These are phyloP conservation scores for Saccharomyces hybrid DNA, from an alignment of 1,139 yeast species.

Conservation along the genomic window DNA sequence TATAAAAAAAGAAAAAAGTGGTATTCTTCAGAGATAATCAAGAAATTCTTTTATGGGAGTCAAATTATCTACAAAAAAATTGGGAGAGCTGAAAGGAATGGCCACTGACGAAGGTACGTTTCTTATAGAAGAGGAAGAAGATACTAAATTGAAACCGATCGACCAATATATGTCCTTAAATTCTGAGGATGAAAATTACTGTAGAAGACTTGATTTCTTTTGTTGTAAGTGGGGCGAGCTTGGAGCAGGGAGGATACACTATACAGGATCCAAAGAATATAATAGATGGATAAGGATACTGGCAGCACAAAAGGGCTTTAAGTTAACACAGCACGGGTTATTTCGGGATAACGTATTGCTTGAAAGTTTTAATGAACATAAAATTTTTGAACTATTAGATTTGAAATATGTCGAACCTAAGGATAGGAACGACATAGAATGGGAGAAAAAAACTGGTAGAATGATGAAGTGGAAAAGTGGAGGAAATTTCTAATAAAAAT, in stretches of 20 bases:
- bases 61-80: constrained; percentile 15
- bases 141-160: constrained; percentile 9
- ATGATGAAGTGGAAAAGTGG: background rate
- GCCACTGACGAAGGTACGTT: constrained; percentile 9
- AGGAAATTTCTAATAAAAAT: background rate
- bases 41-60: constrained; percentile 34
- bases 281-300: constrained; percentile 44
- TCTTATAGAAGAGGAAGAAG: constrained; percentile 11
- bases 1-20: background rate
- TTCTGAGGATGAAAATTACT: constrained; percentile 24
- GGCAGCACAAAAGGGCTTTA: constrained; percentile 41
- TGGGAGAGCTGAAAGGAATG: constrained; percentile 15
- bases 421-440: constrained; percentile 29
- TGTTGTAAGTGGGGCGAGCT: constrained; percentile 42
- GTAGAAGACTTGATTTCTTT: constrained; percentile 53
- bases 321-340: constrained; percentile 45
- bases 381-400: constrained; percentile 43
- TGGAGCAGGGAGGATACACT: constrained; percentile 51
- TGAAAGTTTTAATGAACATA: constrained; percentile 42
- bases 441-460: background rate
- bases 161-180: constrained; percentile 23
- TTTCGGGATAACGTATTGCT: constrained; percentile 33
- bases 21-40: constrained; percentile 14
- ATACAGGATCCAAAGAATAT: constrained; percentile 51
- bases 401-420: constrained; percentile 41